Percentiles rank a stretch among this genome's conserved stretches.
These are phyloP conservation scores for Erodium moschatum DNA, from an alignment of 441 rosid species.

Conservation along the genomic window DNA sequence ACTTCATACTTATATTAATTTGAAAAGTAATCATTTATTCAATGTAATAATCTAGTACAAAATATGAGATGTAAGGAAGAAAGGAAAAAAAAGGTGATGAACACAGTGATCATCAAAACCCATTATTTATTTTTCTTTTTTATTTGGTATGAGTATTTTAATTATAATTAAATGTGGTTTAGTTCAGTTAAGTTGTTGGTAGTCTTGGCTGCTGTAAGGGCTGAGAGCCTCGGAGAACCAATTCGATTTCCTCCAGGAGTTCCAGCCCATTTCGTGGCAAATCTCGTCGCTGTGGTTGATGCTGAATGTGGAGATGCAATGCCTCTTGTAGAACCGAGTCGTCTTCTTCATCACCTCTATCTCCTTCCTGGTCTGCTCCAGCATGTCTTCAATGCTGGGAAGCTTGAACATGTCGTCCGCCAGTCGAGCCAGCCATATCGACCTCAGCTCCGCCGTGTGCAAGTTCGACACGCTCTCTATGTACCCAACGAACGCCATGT, in stretches of 20 bases:
- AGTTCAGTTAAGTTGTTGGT: slow-evolving; percentile 11
- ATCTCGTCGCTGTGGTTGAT: slow-evolving; percentile 75
- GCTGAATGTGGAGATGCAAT: slow-evolving; percentile 78
- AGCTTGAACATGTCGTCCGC: slow-evolving; percentile 51
- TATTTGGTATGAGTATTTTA: too few relatives aligned
- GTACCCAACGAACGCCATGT: slow-evolving; percentile 81
- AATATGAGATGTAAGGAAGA: too few relatives aligned
- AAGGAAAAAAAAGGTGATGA: too few relatives aligned
- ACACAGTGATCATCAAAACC: too few relatives aligned
- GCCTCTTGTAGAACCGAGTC: slow-evolving; percentile 64
- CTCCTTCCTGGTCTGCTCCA: slow-evolving; percentile 42
- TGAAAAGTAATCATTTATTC: too few relatives aligned
- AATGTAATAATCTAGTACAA: too few relatives aligned
- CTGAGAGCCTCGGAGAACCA: slow-evolving; percentile 61
- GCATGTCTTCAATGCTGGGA: slow-evolving; percentile 53
- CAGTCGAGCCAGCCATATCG: slow-evolving; percentile 58
- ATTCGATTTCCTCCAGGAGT: slow-evolving; percentile 53
- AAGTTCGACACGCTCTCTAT: slow-evolving; percentile 66
- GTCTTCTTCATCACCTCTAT: slow-evolving; percentile 48
- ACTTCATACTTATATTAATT: too few relatives aligned
- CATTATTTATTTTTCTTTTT: too few relatives aligned
- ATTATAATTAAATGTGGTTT: too few relatives aligned
- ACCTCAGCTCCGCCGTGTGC: slow-evolving; percentile 67
- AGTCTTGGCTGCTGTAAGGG: slow-evolving; percentile 63
- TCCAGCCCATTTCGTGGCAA: slow-evolving; percentile 79